Base-by-base conservation (phyloP, 2,329 filamentous ascomycete species). In the Penicillium sp. region DNA sequence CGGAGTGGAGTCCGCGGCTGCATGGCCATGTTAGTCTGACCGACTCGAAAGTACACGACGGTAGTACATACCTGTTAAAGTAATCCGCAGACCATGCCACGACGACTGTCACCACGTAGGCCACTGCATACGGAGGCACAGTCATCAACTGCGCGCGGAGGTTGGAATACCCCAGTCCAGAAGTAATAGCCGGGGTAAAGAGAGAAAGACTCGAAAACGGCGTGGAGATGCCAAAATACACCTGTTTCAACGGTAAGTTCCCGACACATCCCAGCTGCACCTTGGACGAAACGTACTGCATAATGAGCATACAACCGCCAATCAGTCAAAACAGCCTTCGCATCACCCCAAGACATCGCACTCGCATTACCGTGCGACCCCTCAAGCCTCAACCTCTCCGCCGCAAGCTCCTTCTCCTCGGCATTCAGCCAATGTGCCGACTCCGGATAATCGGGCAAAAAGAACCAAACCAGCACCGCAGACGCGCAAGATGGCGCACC, bases 101-200 rank as follows among this genome's bases (percentile, higher is more conserved):
- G 1, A 73, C 60, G 14, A 81, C 64, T 2, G 77, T 80, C 13
- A 80, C 71, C 6, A 79, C 69, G 54, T 85, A 85, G 5, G 81
- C 81, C 1, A 81, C 80, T 1, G 81, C 83, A 64, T 84, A 87
- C 0, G 84, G 83, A 1, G 85, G 84, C 0, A 87, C 83, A 0
- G 83, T 86, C 77, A 87, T 83, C 18, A 88, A 68, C 67, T 88
- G 85, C 4, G 84, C 83, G 42, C 74, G 66, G n/a, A 85, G 72
- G 46, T 81, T 77, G n/a, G 79, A 65, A 58, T 78, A 81, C 2
- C 78, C 78, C 1, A 81, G 64, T 0, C 82, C 82, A 4, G 77
- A 77, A 47, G 87, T 82, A 49, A 89, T 87, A 2, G 81, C 84
- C 0, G 86, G 86, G 0, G 86, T 78, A 67, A 78, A 88, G 74